Conservation (phyloP, 1,139 yeast genomes). For the Suhomyces kunorum region DNA sequence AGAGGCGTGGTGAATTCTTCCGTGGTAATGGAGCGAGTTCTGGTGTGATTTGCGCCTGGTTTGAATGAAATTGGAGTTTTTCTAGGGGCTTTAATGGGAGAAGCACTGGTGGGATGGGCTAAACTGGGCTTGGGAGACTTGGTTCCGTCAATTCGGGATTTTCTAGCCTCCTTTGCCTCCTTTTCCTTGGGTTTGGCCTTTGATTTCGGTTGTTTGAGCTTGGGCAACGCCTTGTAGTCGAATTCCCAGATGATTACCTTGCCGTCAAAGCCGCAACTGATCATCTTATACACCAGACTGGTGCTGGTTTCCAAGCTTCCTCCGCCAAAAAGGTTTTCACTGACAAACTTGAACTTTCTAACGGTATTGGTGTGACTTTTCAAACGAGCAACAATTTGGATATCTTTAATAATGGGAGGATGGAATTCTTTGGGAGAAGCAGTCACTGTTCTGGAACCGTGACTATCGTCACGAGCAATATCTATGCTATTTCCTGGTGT, state of each 20-base stretch:
- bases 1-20: constrained; percentile 16
- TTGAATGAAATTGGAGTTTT: constrained; percentile 9
- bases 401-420: constrained; percentile 45
- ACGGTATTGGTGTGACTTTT: constrained; percentile 74
- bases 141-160: constrained; percentile 11
- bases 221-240: constrained; percentile 60
- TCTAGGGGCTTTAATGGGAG: constrained; percentile 12
- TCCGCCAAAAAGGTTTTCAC: constrained; percentile 19
- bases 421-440: constrained; percentile 20
- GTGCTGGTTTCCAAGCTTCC: constrained; percentile 15
- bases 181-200: constrained; percentile 10
- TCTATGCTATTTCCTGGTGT: constrained; percentile 30
- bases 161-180: constrained; percentile 1
- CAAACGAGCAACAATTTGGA: constrained; percentile 49
- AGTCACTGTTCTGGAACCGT: constrained; percentile 4
- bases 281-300: constrained; percentile 51
- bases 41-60: constrained; percentile 12
- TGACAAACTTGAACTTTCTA: constrained; percentile 42
- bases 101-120: constrained; percentile 13
- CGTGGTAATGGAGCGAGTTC: constrained; percentile 17
- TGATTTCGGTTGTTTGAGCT: constrained; percentile 32
- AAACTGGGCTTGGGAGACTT: constrained; percentile 9
- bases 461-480: constrained; percentile 12
- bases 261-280: constrained; percentile 74
- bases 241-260: constrained; percentile 72